phyloP scores from a whole-genome alignment of 371 early-diverging fungal species.

The Haplosporangium sp. region DNA sequence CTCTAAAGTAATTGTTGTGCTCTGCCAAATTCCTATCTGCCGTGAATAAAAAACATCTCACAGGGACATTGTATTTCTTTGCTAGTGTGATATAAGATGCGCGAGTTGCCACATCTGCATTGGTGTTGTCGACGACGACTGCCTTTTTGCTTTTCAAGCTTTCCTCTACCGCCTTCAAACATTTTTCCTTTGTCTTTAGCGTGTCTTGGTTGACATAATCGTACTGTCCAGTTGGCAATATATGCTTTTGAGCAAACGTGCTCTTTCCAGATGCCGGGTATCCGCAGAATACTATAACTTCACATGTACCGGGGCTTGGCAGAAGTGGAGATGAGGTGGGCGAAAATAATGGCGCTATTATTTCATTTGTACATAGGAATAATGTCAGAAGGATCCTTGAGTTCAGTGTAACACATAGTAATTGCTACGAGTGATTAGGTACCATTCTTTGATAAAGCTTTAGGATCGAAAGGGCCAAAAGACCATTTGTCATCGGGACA shows the following conservation, averaged over 20 bases:
- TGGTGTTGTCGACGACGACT: constrained; percentile 91
- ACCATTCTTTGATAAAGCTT: constrained; percentile 52
- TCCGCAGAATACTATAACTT: constrained; percentile 85
- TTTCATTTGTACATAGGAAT: not conserved
- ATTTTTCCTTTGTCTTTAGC: constrained; percentile 79
- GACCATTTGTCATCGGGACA: constrained; percentile 60
- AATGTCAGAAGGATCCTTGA: not conserved
- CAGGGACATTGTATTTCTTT: constrained; percentile 62
- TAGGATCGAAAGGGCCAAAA: constrained; percentile 71
- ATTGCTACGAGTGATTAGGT: constrained; percentile 12
- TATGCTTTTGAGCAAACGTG: constrained; percentile 71
- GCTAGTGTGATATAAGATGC: constrained; percentile 76
- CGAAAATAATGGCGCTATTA: constrained; percentile 37
- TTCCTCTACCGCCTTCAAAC: constrained; percentile 66
- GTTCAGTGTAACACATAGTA: not conserved
- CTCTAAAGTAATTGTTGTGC: constrained; percentile 86
- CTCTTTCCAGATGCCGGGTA: constrained; percentile 92
- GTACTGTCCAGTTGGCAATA: constrained; percentile 72
- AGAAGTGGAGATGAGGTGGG: constrained; percentile 56
- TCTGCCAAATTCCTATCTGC: constrained; percentile 70
- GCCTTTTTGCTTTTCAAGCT: constrained; percentile 66
- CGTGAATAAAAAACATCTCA: constrained; percentile 77
- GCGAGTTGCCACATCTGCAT: constrained; percentile 74
- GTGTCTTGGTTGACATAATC: constrained; percentile 87
- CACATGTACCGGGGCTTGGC: constrained; percentile 56